Evolutionary conservation across 2,329 filamentous ascomycete genomes (phyloP).

Genomic region (Botryotinia calthae): DNA sequence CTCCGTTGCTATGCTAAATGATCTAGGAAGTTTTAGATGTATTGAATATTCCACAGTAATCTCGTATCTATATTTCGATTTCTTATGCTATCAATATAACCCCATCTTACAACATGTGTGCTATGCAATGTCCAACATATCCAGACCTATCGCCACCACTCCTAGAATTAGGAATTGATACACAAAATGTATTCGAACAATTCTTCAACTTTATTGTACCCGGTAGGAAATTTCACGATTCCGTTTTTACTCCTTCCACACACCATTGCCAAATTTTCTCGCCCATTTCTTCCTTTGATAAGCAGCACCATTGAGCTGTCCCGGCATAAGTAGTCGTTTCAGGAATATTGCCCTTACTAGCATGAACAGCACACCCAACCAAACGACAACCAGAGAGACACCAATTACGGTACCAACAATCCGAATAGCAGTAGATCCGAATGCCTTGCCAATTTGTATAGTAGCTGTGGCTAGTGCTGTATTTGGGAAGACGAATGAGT

Average conservation of each 20-base stretch:
- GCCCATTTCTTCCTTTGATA: slow-evolving; percentile 21
- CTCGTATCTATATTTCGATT: neutral
- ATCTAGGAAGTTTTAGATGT: neutral
- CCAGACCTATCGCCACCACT: neutral
- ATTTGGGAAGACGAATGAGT: slow-evolving; percentile 59
- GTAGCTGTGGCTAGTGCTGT: slow-evolving; percentile 59
- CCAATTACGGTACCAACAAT: slow-evolving; percentile 69
- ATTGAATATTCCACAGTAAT: neutral
- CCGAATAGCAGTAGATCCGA: slow-evolving; percentile 57
- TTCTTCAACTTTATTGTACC: neutral
- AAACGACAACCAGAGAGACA: slow-evolving; percentile 62
- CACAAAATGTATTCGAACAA: no score
- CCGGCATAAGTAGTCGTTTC: slow-evolving; percentile 73
- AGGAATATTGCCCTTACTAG: slow-evolving; percentile 68
- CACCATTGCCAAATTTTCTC: neutral
- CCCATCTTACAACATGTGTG: no score
- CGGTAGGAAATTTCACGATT: neutral
- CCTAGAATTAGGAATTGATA: neutral
- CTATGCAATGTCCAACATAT: neutral
- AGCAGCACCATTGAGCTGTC: slow-evolving; percentile 36
- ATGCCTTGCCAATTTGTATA: slow-evolving; percentile 63
- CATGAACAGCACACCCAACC: slow-evolving; percentile 64
- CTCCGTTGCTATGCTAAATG: neutral
- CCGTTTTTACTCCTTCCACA: neutral
- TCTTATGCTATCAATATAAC: neutral